These are phyloP conservation scores for Phytophthora rubi DNA, from an alignment of 352 stramenopile species.

Conservation along the genomic window DNA sequence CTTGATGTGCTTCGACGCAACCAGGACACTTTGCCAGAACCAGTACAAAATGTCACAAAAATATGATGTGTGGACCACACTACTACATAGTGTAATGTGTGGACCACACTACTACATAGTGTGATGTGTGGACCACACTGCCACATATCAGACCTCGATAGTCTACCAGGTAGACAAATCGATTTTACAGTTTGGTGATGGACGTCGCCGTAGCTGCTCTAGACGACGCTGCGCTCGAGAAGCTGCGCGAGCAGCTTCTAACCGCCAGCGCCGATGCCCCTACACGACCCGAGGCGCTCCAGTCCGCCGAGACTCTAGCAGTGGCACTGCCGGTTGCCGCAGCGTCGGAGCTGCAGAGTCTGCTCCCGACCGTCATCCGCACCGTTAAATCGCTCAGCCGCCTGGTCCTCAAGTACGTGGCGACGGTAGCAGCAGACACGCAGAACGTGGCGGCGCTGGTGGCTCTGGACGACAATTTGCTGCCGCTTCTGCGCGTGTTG, in stretches of 20 bases:
- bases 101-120: no score
- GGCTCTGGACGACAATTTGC: constrained; percentile 37
- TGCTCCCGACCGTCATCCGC: constrained; percentile 3
- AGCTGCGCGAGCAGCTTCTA: constrained; percentile 18
- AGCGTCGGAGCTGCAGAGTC: constrained; percentile 14
- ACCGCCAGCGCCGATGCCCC: background rate
- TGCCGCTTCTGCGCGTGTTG: constrained; percentile 38
- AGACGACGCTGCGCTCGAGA: constrained; percentile 16
- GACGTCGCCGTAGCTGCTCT: constrained; percentile 13
- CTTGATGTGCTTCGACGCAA: no score
- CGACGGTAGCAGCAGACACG: constrained; percentile 9
- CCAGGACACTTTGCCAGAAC: no score
- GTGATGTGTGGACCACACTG: no score
- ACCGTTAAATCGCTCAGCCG: constrained; percentile 47
- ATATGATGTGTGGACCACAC: no score
- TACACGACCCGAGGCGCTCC: background rate
- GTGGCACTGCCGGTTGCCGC: constrained; percentile 7
- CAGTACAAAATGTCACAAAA: no score
- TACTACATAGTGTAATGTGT: no score
- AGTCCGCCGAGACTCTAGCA: constrained; percentile 21
- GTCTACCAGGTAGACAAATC: no score
- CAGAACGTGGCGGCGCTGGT: constrained; percentile 20
- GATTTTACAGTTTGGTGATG: background rate
- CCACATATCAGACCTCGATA: no score
- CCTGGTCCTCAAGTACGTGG: constrained; percentile 25